phyloP scores from a whole-genome alignment of 1,284 basidiomycete genomes.

The Ceratobasidium sp. region DNA sequence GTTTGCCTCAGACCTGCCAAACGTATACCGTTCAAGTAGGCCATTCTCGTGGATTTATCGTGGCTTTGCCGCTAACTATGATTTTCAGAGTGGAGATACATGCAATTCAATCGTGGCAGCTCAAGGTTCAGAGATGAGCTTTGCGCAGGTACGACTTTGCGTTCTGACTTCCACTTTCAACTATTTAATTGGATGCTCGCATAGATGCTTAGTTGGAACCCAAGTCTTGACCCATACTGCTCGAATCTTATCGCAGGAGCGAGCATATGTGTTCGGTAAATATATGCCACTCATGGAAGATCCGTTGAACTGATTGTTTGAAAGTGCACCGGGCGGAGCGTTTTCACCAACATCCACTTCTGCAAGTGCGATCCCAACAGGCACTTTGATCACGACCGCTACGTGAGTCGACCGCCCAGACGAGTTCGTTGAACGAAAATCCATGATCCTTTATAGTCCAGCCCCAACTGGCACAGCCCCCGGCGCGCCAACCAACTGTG shows the following conservation, averaged over 20 bases:
- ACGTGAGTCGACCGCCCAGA: neutral
- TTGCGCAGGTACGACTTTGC: neutral
- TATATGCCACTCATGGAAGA: neutral
- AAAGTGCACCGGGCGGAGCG: neutral
- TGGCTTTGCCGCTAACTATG: too few relatives aligned
- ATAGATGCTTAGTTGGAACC: constrained; percentile 14
- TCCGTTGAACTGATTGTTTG: neutral
- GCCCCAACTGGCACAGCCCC: constrained; percentile 21
- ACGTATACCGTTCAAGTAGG: neutral
- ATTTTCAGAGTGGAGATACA: constrained; percentile 9
- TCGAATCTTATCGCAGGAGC: constrained; percentile 1
- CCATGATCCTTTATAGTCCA: neutral
- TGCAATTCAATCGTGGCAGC: constrained; percentile 6
- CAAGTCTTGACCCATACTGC: constrained; percentile 13
- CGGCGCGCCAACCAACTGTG: constrained; percentile 15
- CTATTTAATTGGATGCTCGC: neutral
- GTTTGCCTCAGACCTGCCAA: constrained; percentile 12
- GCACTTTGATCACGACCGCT: constrained; percentile 10
- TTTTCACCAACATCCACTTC: neutral
- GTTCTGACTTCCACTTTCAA: neutral
- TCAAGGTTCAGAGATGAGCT: constrained; percentile 2
- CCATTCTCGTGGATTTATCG: too few relatives aligned
- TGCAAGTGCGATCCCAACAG: neutral
- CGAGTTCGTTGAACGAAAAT: too few relatives aligned
- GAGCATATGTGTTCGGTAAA: constrained; percentile 13